Evolutionary conservation across 2,329 filamentous ascomycete genomes (phyloP), one percentile per base, ranked within the genome.

Genomic region (Chaetomium olivaceum): DNA sequence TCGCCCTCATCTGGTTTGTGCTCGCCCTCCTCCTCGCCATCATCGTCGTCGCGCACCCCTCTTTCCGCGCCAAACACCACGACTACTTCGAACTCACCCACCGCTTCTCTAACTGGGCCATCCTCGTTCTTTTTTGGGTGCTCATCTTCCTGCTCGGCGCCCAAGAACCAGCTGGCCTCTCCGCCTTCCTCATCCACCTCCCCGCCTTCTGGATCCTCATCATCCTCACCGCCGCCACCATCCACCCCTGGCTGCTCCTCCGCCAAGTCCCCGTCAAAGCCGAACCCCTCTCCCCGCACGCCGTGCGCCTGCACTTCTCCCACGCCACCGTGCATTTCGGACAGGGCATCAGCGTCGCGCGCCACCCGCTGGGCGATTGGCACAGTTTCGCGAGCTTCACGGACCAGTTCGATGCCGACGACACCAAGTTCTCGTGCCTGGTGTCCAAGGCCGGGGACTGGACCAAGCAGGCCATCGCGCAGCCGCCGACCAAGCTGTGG

Each of bases 51-150:
- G 88, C 91, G 1, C 83, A 89, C 74, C 90, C 91, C 3, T 74
- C 76, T 11, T 81, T 92, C 70, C 86, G 91, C 25, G 80, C 82
- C 70, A 83, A 80, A 56, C 80, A 83, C 68, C 90, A 93, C 78
- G 85, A 93, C 76, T 76, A 82, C 64, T 93, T 92, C 73, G 91
- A 93, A 77, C 77, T 85, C 57, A 84, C 84, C 56, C 91, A 93
- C 76, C 88, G 90, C 57, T 92, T 90, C 75, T 83, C 83, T 5
- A 90, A 89, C n/a, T 93, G 90, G 90, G 80, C 83, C 12, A 81
- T 86, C 11, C 79, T 92, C 6, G 80, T 63, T 58, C 61, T 74
- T 29, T 73, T 74, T 64, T 74, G 72, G 72, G 70, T 78, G 0
- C 62, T 73, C 8, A 46, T 73, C n/a, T 73, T 80, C 61, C 61